Percentiles rank a stretch among this genome's conserved stretches.
Conservation (phyloP, 306 rosid genomes). For the Gastrolobium bilobum region DNA sequence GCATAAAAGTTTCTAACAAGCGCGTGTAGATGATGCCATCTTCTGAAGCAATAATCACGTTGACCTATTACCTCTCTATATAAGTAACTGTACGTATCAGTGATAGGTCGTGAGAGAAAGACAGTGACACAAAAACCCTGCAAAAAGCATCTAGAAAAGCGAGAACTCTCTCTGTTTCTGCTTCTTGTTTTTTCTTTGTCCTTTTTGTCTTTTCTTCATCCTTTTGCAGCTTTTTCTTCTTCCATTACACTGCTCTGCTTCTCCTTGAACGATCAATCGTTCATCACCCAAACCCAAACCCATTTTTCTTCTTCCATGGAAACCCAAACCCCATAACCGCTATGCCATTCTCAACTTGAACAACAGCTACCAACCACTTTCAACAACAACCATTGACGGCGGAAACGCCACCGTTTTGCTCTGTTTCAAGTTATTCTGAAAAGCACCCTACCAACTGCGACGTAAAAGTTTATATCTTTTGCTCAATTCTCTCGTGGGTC, state of each 20-base stretch:
- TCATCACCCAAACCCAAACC: too few relatives aligned
- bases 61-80: neutral
- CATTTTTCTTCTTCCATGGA: conserved; percentile 26
- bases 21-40: conserved; percentile 42
- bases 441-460: neutral
- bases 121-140: conserved; percentile 45
- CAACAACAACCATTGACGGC: neutral
- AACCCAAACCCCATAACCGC: conserved; percentile 67
- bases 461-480: neutral
- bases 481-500: neutral
- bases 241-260: conserved; percentile 19
- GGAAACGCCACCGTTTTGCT: conserved; percentile 13
- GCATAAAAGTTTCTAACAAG: conserved; percentile 4
- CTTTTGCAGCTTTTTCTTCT: conserved; percentile 46
- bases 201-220: conserved; percentile 3
- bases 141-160: conserved; percentile 72
- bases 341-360: conserved; percentile 21
- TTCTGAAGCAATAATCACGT: accelerated
- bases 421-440: conserved; percentile 17
- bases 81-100: conserved; percentile 18
- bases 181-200: conserved; percentile 11
- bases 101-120: conserved; percentile 55
- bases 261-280: conserved; percentile 33
- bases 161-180: conserved; percentile 45
- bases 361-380: neutral